Evolutionary conservation across 2,329 filamentous ascomycete genomes (phyloP).

Genomic region (Bipolaris sorokiniana): DNA sequence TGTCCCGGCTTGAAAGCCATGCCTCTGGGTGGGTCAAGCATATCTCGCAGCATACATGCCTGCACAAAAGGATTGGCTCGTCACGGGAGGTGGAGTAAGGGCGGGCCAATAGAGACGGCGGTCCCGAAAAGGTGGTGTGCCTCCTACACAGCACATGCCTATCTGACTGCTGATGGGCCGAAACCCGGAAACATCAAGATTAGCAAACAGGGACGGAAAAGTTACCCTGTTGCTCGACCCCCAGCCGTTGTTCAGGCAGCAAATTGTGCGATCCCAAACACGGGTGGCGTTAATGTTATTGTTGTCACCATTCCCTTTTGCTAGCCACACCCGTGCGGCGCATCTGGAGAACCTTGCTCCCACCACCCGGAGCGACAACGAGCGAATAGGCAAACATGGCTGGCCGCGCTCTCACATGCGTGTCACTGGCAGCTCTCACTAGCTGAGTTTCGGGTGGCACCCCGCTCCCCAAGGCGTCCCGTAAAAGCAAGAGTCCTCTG

Average conservation of each 20-base stretch:
- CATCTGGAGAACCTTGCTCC: slow-evolving; percentile 43
- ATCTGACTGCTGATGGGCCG: slow-evolving; percentile 16
- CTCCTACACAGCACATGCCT: slow-evolving; percentile 31
- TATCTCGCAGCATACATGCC: slow-evolving; percentile 22
- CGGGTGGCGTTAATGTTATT: slow-evolving; percentile 35
- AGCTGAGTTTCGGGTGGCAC: slow-evolving; percentile 17
- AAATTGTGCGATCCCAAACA: slow-evolving; percentile 35
- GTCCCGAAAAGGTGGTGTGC: slow-evolving; percentile 15
- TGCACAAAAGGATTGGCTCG: slow-evolving; percentile 30
- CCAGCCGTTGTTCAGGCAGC: slow-evolving; percentile 18
- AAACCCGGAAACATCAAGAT: slow-evolving; percentile 13
- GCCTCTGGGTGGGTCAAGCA: slow-evolving; percentile 18
- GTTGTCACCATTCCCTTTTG: slow-evolving; percentile 29
- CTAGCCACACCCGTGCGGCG: slow-evolving; percentile 40
- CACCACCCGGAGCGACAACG: slow-evolving; percentile 17
- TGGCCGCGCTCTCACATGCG: slow-evolving; percentile 32
- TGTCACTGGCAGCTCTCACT: slow-evolving; percentile 19
- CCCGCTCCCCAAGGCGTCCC: slow-evolving; percentile 17
- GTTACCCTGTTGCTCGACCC: slow-evolving; percentile 2
- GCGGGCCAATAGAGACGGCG: slow-evolving; percentile 25
- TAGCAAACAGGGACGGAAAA: slow-evolving; percentile 15
- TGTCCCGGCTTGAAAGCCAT: slow-evolving; percentile 23
- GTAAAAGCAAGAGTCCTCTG: slow-evolving; percentile 23
- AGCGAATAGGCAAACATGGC: slow-evolving; percentile 24
- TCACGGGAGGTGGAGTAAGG: slow-evolving; percentile 18